Conservation (phyloP, 2,329 filamentous ascomycete species). For the Colletotrichum australisinense region DNA sequence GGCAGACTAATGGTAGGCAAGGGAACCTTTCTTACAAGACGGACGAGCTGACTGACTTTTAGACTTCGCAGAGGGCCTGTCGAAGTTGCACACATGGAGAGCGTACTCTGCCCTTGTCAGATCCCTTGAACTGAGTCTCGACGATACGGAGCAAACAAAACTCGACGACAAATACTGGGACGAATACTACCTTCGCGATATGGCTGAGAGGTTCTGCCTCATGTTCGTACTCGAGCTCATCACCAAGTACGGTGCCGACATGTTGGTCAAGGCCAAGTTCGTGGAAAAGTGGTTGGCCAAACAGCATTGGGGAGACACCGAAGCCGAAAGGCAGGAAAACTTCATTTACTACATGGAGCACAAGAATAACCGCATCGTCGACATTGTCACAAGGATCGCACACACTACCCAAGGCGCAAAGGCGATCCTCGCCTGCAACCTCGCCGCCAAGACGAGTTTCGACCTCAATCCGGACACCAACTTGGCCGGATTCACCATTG, state of each 20-base stretch:
- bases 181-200: slow-evolving; percentile 72
- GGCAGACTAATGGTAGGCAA: slow-evolving; percentile 43
- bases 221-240: slow-evolving; percentile 69
- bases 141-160: slow-evolving; percentile 60
- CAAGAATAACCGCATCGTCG: slow-evolving; percentile 64
- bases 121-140: slow-evolving; percentile 67
- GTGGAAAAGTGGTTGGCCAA: slow-evolving; percentile 80
- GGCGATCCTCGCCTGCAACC: slow-evolving; percentile 62
- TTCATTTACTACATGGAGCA: slow-evolving; percentile 63
- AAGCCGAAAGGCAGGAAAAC: slow-evolving; percentile 63
- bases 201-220: slow-evolving; percentile 70
- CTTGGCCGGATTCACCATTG: slow-evolving; percentile 45
- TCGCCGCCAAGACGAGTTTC: slow-evolving; percentile 49
- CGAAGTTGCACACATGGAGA: slow-evolving; percentile 60
- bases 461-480: slow-evolving; percentile 25
- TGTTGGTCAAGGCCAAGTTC: slow-evolving; percentile 72
- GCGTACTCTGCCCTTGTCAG: slow-evolving; percentile 69
- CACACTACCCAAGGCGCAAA: slow-evolving; percentile 62
- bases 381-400: slow-evolving; percentile 62
- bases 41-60: slow-evolving; percentile 38
- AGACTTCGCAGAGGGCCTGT: slow-evolving; percentile 51
- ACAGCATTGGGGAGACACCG: slow-evolving; percentile 74
- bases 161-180: slow-evolving; percentile 69
- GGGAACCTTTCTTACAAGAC: not conserved
- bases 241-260: slow-evolving; percentile 66